phyloP scores from a whole-genome alignment of 2,329 filamentous ascomycete genomes.

The Fusarium equiseti region DNA sequence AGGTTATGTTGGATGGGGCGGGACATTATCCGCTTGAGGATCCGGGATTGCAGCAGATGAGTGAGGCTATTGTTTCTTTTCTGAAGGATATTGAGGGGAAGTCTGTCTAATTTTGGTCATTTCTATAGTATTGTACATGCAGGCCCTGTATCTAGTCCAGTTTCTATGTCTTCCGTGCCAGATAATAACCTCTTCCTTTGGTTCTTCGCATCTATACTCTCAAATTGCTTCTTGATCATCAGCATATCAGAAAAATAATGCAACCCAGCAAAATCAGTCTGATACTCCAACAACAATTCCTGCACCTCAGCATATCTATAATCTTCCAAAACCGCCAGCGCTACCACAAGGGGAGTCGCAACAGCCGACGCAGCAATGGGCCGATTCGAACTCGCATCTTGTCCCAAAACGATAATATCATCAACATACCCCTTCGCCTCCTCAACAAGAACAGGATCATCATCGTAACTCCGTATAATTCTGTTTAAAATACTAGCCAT shows the following conservation, averaged over 20 bases:
- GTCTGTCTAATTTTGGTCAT: rapidly evolving
- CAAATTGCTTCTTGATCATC: background rate
- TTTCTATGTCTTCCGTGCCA: rapidly evolving
- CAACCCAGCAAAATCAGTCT: constrained; percentile 1
- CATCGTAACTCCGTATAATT: constrained; percentile 3
- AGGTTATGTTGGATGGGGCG: background rate
- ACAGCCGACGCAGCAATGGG: constrained; percentile 13
- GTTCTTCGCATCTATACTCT: background rate
- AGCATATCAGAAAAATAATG: background rate
- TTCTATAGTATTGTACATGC: constrained; percentile 8
- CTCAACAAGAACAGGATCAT: background rate
- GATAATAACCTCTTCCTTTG: rapidly evolving
- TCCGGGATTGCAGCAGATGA: constrained; percentile 5
- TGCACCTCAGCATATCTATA: constrained; percentile 8
- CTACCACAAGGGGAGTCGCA: background rate
- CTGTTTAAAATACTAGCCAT: constrained; percentile 5
- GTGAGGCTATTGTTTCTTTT: constrained; percentile 7
- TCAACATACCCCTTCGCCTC: constrained; percentile 4
- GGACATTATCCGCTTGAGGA: constrained; percentile 20
- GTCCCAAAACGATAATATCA: background rate
- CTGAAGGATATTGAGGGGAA: constrained; percentile 3
- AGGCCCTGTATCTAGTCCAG: background rate
- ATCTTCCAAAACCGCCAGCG: background rate
- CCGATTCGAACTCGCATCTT: background rate
- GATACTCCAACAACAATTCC: background rate